phyloP scores from a whole-genome alignment of 495 filamentous ascomycete species.

The Hypoxylon fragiforme region DNA sequence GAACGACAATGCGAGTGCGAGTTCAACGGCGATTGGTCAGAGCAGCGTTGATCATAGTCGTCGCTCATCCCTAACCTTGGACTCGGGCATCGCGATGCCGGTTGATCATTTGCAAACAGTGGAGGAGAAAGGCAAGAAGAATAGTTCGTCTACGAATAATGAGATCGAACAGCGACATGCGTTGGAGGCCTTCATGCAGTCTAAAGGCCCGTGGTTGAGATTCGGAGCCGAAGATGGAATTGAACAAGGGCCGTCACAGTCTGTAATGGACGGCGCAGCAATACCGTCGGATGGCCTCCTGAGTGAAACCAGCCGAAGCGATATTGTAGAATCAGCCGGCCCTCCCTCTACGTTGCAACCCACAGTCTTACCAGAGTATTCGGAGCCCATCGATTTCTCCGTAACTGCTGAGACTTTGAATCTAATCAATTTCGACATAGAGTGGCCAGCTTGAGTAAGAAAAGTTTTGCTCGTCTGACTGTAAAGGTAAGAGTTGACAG shows the following conservation, averaged over 20 bases:
- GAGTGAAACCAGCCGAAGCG: not conserved
- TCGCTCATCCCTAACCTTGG: constrained; percentile 18
- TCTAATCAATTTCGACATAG: constrained; percentile 17
- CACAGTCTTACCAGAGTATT: not conserved
- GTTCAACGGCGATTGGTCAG: constrained; percentile 1
- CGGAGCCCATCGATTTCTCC: not conserved
- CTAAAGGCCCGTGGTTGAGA: no score
- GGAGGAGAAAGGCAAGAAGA: not conserved
- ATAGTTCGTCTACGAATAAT: not conserved
- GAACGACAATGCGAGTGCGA: constrained; percentile 24
- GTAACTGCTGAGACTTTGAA: constrained; percentile 1
- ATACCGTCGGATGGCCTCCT: not conserved
- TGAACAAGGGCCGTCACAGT: not conserved
- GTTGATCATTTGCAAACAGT: not conserved
- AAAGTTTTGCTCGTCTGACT: not conserved
- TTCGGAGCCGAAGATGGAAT: not conserved
- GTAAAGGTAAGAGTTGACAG: no score
- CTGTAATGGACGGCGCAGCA: not conserved
- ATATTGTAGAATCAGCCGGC: not conserved
- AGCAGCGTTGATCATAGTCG: constrained; percentile 18
- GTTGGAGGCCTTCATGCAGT: not conserved
- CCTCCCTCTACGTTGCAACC: constrained; percentile 10
- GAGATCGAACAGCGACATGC: not conserved
- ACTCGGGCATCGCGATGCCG: constrained; percentile 26
- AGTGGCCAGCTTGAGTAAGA: constrained; percentile 17